Evolutionary conservation across 306 rosid genomes (phyloP), one percentile per base, ranked within the genome.

Genomic region (Lagenaria siceraria): DNA sequence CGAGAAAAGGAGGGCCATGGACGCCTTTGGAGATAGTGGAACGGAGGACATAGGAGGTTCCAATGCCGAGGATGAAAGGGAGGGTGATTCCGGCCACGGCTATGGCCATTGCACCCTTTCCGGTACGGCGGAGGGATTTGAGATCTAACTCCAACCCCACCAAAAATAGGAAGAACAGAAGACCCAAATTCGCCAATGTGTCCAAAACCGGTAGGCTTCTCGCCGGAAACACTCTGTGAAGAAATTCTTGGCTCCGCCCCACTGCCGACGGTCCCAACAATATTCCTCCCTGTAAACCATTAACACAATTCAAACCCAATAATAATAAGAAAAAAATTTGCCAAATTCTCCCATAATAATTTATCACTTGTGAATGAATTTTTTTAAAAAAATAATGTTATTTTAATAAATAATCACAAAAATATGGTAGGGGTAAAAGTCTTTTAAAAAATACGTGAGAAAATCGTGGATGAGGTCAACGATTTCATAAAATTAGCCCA

Each of bases 51-150:
- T 78, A 53, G 5, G 95, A 91, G 61, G 95, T 77, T 15, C 92
- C 97, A n/a, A 91, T 81, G 61, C 97, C 97, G 69, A 89, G 68
- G 3, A 49, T 18, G 68, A 91, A 91, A 2, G 97, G 97, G 22
- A 91, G 78, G 60, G 52, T 82, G 69, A 91, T 87, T 40, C 97
- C 97, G 13, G 88, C 87, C 4, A 78, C 2, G 63, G 97, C 97
- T 31, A 91, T 89, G 79, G 78, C 48, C 0, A 91, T 63, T 25
- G 92, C 92, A 66, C 74, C 76, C 78, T 82, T 88, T 49, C 97
- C 97, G 1, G 91, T 91, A 6, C 59, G 82, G 14, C 88, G 84
- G 78, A 88, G 63, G 63, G 91, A 82, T 62, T 73, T 75, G 0
- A 77, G 88, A 35, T 89, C 95, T 3, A 91, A 79, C 75, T 91